Evolutionary conservation across 164 flowering plant genomes (phyloP), one percentile per base, ranked within the genome.

Genomic region (Piper longum): DNA sequence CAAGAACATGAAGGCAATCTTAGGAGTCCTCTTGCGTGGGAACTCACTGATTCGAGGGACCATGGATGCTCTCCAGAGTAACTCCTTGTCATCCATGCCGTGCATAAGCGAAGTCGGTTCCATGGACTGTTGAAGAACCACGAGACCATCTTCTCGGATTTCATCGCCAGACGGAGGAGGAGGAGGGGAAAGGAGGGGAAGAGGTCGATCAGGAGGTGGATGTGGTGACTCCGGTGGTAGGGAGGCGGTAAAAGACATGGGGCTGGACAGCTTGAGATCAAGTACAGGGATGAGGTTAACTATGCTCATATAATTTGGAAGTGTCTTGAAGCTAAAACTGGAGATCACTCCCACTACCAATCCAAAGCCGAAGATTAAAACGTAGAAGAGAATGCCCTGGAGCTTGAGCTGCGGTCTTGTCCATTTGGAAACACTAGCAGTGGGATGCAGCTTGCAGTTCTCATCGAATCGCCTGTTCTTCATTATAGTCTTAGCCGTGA

Each of bases 1-100:
- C 75, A 82, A 64, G 73, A 82, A 84, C 81, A 84, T 51, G 82
- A 84, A 84, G 3, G 89, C 85, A 18, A 84, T 74, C 69, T 84
- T 82, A 0, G 83, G 85, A 1, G 66, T 66, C 5, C 73, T 65
- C 9, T 70, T 55, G 64, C 63, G 77, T 5, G 85, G 85, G 62
- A 59, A 71, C 44, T 66, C 58, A 0, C 3, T 41, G 16, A 78
- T 67, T 51, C 56, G 40, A 4, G 85, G 80, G n/a, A 45, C 71
- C 86, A 79, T 70, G 4, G 89, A 82, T 6, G 60, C 62, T 81
- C 80, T 80, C 85, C 84, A 74, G 12, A 78, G 56, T 57, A 81
- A 66, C 66, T 80, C 85, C 3, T 71, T 68, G 17, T 81, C 88
- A 1, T 70, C 62, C 87, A 79, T 78, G 41, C 72, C 77, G 58